These are phyloP conservation scores for Linum tenue DNA, from an alignment of 345 rosid species.

Conservation along the genomic window DNA sequence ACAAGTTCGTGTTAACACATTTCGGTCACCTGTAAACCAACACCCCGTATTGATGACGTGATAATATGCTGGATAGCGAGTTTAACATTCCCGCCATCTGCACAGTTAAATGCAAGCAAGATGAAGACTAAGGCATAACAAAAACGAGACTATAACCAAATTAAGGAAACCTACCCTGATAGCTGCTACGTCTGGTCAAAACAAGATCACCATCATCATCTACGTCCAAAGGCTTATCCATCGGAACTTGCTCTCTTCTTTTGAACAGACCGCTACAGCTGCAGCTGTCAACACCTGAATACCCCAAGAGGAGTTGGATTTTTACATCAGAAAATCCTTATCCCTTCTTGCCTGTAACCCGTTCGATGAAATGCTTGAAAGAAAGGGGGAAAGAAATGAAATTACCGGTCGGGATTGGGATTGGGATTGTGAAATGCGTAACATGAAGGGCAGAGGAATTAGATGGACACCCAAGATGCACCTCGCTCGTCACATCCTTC, in stretches of 20 bases:
- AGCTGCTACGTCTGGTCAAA: conserved; percentile 42
- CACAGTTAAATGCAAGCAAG: conserved; percentile 3
- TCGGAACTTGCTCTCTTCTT: conserved; percentile 14
- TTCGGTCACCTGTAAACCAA: conserved; percentile 66
- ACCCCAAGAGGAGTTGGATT: background rate
- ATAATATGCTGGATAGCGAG: conserved; percentile 58
- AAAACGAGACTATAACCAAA: background rate
- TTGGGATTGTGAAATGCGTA: conserved; percentile 52
- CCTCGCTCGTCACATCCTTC: conserved; percentile 73
- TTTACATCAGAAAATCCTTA: background rate
- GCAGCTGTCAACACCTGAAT: conserved; percentile 25
- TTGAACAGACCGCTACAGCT: conserved; percentile 26
- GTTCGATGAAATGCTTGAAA: background rate
- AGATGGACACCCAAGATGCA: conserved; percentile 76
- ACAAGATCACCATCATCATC: conserved; percentile 90
- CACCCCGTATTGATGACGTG: conserved; percentile 62
- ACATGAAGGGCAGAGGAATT: conserved; percentile 40
- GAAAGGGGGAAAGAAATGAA: background rate
- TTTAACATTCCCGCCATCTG: conserved; percentile 37
- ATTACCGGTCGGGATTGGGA: conserved; percentile 42
- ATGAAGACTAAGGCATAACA: background rate
- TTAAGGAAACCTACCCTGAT: conserved; percentile 19
- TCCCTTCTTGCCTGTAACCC: background rate
- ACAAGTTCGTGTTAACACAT: background rate
- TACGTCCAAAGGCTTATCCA: conserved; percentile 17